Conservation (phyloP, 176 grass and related monocot genomes). For the Rhipidocladum racemiflorum region DNA sequence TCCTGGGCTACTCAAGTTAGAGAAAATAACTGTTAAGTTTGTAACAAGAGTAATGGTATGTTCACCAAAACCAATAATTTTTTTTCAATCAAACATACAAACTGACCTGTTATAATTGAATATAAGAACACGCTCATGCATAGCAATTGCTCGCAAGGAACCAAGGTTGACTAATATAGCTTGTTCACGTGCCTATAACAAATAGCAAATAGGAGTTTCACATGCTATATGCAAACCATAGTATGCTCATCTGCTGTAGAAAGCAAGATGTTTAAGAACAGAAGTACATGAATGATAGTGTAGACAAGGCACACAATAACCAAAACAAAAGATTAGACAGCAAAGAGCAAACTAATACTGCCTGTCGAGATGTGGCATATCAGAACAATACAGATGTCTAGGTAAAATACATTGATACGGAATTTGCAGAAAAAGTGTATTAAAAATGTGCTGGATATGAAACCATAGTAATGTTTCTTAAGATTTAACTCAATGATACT, state of each 20-base stretch:
- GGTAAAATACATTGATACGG: not conserved
- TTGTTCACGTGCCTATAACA: constrained; percentile 83
- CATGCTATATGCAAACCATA: constrained; percentile 13
- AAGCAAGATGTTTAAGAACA: constrained; percentile 15
- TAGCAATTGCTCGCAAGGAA: constrained; percentile 93
- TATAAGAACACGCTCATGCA: constrained; percentile 81
- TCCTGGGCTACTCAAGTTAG: constrained; percentile 61
- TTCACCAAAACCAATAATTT: not conserved
- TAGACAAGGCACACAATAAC: not conserved
- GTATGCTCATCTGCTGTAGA: constrained; percentile 11
- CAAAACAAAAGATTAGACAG: not conserved
- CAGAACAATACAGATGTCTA: not conserved
- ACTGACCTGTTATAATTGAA: constrained; percentile 94
- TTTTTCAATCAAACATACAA: constrained; percentile 4
- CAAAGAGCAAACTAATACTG: not conserved
- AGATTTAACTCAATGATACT: constrained; percentile 12
- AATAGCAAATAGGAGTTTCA: constrained; percentile 29
- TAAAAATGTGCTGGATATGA: constrained; percentile 10
- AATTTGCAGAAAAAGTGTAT: not conserved
- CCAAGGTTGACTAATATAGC: constrained; percentile 94
- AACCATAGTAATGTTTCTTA: not conserved
- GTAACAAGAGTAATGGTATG: not conserved
- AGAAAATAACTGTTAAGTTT: constrained; percentile 26
- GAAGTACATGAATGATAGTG: constrained; percentile 10
- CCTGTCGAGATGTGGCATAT: not conserved